Base-by-base conservation (phyloP, 2,329 filamentous ascomycete genomes). In the Cryphonectria japonica region DNA sequence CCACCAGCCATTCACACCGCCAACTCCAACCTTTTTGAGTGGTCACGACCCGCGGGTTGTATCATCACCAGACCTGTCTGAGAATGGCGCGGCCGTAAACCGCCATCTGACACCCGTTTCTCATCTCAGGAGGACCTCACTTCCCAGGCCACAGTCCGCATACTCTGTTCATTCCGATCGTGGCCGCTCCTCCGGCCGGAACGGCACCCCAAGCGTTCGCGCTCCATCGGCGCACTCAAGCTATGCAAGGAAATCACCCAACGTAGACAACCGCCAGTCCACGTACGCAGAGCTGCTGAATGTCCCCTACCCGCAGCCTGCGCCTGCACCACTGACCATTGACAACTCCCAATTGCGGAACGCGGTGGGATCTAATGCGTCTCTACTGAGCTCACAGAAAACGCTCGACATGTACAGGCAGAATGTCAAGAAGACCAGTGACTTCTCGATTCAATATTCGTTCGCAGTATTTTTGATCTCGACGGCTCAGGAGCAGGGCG, bases 391-490 rank as follows among this genome's bases (percentile, higher is more conserved):
- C 77, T 92, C 93, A 46, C 93, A 95, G 78, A 95, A 98, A 82
- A 99, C 96, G 1, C 88, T 99, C 65, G 95, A 98, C 69, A 98
- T 98, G 95, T 99, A 99, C 80, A 89, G 95, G 61, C 91, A 92
- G 69, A 99, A 98, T 78, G 93, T 98, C 71, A 98, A 98, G 84
- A 99, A 99, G 84, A 97, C 96, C 2, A 96, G 92, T 73, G 94
- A 98, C 80, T 87, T 91, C 22, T 91, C 92, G 4, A 93, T 97
- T 46, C 94, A 98, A 80, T 98, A 98, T 80, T 96, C 97, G 41
- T 98, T 99, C 82, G 96, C 96, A 2, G 88, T 98, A 52, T 97
- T 97, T 80, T 90, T 99, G 84, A 92, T 98, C 75, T 93, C 95
- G 63, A 92, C 94, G 1, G 95, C 95, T 57, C 92, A 94, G 79